Base-by-base conservation (phyloP, 306 rosid genomes). In the Quercus suber region DNA sequence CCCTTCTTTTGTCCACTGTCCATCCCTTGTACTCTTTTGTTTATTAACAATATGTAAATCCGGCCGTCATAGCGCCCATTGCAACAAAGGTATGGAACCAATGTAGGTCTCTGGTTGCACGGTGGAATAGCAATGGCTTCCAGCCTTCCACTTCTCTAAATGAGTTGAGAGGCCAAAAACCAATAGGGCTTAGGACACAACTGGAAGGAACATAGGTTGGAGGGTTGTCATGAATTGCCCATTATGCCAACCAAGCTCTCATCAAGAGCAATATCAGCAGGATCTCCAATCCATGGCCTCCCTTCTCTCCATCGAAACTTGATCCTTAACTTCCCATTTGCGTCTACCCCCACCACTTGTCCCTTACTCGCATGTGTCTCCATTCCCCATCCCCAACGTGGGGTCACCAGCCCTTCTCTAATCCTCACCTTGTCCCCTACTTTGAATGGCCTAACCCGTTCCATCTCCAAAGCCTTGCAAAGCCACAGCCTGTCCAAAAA, bases 331-430 rank as follows among this genome's bases (percentile, higher is more conserved):
- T 93, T 95, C 35, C 99, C 99, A 41, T 95, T 95, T 27, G 99
- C 97, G 25, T 95, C 98, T 20, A 95, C 99, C 71, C 98, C 99
- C 25, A 89, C 90, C 33, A 95, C 97, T 76, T 91, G 81, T 73
- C 99, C 99, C 81, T 85, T 90, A 85, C 99, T 95, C 19, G 96
- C 89, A 77, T 95, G 96, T 0, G 99, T 95, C 89, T 95, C 99
- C 98, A 95, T 93, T 84, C 99, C 99, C 99, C 99, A 95, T 41
- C 98, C 98, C 98, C 97, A 92, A 74, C 98, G 90, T 2, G 99
- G 99, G 51, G 83, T 55, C 45, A 85, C 99, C 67, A 95, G 83
- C 75, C 96, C 99, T 27, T 92, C 98, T 89, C 91, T 87, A 75
- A 93, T 95, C 81, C 76, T 86, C 78, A 95, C 99, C 80, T 90